Base-by-base conservation (phyloP, 495 filamentous ascomycete species). In the Lasiosphaeria ovina region DNA sequence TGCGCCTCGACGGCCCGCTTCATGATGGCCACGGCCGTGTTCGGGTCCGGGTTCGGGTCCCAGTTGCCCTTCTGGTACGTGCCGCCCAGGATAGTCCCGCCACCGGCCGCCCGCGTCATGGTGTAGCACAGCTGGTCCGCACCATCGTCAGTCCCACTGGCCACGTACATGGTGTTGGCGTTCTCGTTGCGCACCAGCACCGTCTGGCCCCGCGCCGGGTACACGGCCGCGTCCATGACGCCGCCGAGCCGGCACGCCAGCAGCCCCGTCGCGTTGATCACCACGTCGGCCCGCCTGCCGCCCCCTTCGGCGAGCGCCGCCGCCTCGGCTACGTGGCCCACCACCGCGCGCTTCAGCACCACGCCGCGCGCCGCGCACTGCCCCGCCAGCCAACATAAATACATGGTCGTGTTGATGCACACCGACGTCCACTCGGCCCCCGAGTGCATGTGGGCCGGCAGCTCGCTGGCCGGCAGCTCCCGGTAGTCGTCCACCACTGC, bases 211-310 rank as follows among this genome's bases (percentile, higher is more conserved):
- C 94, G 84, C 1, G 81, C 89, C 3, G 94, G 93, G 54, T 85
- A 79, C 35, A 98, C 83, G 4, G 80, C 84, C 51, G 71, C 69
- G 63, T 98, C 94, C 75, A 81, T 79, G 1, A 98, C 94, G 24
- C 94, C 94, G 33, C 92, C 92, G 0, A 98, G 82, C 52, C 76
- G 85, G 31, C 74, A 81, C 1, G 91, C 85, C 32, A 85, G 77
- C 14, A 98, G 74, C 0, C 95, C 94, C 0, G 93, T 93, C 67
- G 93, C 92, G 64, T 98, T 98, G 38, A 98, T 76, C 0, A 97
- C 76, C 0, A 97, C 65, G 62, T 91, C 85, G 0, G 87, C 89
- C 51, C 24, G 24, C 24, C 76, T 80, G 10, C 74, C 60, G 0
- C 87, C 85, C 0, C 81, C 77, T 65, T 87, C 84, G 72, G 92